phyloP scores from a whole-genome alignment of 2,329 filamentous ascomycete species.

The Ophiostoma novo-ulmi region DNA sequence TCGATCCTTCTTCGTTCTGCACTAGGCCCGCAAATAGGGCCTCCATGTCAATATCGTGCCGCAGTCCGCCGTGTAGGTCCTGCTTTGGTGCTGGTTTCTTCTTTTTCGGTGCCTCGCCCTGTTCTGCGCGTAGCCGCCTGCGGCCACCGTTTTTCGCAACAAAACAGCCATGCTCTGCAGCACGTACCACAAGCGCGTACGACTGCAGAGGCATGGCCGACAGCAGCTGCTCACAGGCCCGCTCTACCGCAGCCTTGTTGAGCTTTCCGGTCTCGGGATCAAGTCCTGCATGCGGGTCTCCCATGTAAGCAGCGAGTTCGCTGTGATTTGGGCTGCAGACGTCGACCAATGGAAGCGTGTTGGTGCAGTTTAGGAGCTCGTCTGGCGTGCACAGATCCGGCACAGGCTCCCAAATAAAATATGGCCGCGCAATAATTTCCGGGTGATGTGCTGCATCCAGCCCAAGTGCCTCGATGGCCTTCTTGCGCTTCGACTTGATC shows the following conservation, averaged over 20 bases:
- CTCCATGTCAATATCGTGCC: conserved; percentile 58
- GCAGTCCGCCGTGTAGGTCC: conserved; percentile 48
- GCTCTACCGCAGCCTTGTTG: conserved; percentile 49
- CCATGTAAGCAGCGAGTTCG: conserved; percentile 84
- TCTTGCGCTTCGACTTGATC: conserved; percentile 53
- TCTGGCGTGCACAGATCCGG: conserved; percentile 78
- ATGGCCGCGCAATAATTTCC: conserved; percentile 43
- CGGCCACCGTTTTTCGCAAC: conserved; percentile 51
- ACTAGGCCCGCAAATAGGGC: conserved; percentile 56
- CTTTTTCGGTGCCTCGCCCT: conserved; percentile 26
- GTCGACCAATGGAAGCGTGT: conserved; percentile 56
- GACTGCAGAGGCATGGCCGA: conserved; percentile 60
- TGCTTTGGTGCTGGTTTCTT: conserved; percentile 37
- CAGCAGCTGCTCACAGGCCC: conserved; percentile 57
- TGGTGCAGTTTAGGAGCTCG: conserved; percentile 59
- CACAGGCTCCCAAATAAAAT: conserved; percentile 93
- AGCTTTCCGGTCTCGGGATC: conserved; percentile 53
- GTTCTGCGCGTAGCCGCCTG: conserved; percentile 38
- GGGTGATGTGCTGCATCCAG: not conserved
- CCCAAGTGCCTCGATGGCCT: conserved; percentile 29
- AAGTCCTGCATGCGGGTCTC: conserved; percentile 49
- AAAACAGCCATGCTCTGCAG: conserved; percentile 67
- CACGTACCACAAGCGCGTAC: conserved; percentile 63
- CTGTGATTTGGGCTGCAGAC: conserved; percentile 75
- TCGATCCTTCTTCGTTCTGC: conserved; percentile 48